Percentiles rank a stretch among this genome's conserved stretches.
Conservation (phyloP, 108 stramenopile species). For the Bacterosira constricta region DNA sequence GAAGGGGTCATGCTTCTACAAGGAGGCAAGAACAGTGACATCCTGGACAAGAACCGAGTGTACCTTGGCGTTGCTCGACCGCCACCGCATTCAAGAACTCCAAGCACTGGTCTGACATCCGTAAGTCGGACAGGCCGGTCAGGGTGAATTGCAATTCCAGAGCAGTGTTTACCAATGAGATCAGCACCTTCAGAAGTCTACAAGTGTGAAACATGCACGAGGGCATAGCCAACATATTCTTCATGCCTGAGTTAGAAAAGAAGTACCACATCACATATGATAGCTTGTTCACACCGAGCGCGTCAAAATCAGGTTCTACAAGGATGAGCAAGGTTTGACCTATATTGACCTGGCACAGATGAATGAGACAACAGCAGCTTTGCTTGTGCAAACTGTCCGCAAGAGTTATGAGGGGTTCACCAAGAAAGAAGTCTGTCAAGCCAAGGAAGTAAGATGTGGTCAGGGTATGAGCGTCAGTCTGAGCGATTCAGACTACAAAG, state of each 20-base stretch:
- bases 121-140: not conserved
- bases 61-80: conserved; percentile 16
- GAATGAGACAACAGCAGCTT: not conserved
- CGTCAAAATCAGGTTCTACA: not conserved
- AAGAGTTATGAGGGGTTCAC: conserved; percentile 27
- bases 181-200: not conserved
- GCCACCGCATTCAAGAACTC: not conserved
- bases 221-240: conserved; percentile 30
- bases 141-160: conserved; percentile 22
- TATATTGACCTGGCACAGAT: too few relatives aligned
- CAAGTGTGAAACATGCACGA: conserved; percentile 10
- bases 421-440: conserved; percentile 10
- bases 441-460: conserved; percentile 1
- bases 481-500: not conserved
- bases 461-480: conserved; percentile 12
- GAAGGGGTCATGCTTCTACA: not conserved
- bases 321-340: too few relatives aligned
- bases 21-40: not conserved
- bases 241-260: conserved; percentile 2
- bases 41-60: not conserved
- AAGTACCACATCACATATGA: conserved; percentile 13
- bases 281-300: not conserved
- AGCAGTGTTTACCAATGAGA: not conserved
- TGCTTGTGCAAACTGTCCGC: conserved; percentile 12
- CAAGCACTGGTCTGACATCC: not conserved